phyloP scores from a whole-genome alignment of 148 eudicot genomes.

The Rhododendron molle region DNA sequence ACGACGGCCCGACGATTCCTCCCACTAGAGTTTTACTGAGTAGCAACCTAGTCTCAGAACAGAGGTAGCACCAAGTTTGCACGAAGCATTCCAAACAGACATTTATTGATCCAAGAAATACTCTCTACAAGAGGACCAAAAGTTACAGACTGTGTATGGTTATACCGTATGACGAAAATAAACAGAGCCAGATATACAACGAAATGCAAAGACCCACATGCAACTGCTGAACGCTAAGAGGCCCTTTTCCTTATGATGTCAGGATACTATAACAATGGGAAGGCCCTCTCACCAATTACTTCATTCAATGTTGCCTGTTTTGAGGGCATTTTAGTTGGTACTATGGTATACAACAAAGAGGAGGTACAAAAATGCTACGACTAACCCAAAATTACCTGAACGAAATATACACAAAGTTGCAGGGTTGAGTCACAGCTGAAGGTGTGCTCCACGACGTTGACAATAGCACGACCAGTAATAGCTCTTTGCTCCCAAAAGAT shows the following conservation, averaged over 20 bases:
- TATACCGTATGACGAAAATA: not conserved
- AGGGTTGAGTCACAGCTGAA: not conserved
- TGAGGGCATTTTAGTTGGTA: not conserved
- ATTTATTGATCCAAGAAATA: not conserved
- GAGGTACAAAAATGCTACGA: not conserved
- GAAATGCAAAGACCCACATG: not conserved
- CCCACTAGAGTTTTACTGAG: not conserved
- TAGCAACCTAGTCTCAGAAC: too few species aligned
- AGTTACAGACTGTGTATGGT: not conserved
- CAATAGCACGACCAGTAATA: too few species aligned
- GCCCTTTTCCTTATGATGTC: not conserved
- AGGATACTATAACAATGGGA: not conserved
- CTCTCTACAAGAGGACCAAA: not conserved
- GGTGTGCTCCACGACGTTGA: not conserved
- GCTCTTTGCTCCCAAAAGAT: not conserved
- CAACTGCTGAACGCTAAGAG: not conserved
- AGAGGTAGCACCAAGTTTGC: not conserved
- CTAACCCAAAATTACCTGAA: not conserved
- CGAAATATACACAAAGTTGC: conserved; percentile 7
- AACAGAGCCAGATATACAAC: not conserved
- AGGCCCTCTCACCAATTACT: not conserved
- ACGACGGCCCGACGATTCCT: not conserved
- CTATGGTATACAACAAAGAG: not conserved
- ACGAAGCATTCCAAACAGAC: not conserved
- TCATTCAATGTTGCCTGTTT: not conserved